Evolutionary conservation across 192 early-diverging fungal species (phyloP).

Genomic region (Lobulomyces angularis): DNA sequence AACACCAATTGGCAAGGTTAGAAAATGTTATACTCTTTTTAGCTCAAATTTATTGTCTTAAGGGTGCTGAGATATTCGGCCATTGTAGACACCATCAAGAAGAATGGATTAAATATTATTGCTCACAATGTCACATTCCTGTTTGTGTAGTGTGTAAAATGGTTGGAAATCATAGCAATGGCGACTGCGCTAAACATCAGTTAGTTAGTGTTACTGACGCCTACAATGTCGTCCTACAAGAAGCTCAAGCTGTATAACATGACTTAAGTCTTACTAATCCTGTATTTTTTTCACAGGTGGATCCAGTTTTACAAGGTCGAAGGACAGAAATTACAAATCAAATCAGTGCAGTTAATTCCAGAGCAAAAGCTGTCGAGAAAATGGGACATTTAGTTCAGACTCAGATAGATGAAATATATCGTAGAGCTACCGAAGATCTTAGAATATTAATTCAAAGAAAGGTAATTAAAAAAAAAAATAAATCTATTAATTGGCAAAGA

Average conservation of each 20-base stretch:
- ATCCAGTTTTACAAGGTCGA: constrained; percentile 31
- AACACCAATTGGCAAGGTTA: constrained; percentile 36
- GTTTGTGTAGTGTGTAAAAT: constrained; percentile 54
- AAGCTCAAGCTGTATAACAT: constrained; percentile 28
- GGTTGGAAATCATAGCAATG: constrained; percentile 46
- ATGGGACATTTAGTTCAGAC: constrained; percentile 29
- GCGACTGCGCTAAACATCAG: constrained; percentile 43
- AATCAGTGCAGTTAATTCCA: constrained; percentile 29
- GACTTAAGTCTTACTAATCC: neutral
- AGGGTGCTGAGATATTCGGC: constrained; percentile 46
- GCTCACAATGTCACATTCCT: constrained; percentile 48
- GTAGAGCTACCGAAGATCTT: constrained; percentile 30
- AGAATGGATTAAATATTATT: constrained; percentile 47
- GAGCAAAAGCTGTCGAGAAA: constrained; percentile 39
- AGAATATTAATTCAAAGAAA: constrained; percentile 28
- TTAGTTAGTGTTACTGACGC: constrained; percentile 42
- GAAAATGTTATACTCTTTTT: neutral
- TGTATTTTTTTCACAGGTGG: constrained; percentile 14
- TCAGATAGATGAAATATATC: constrained; percentile 42
- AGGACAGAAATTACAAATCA: constrained; percentile 39
- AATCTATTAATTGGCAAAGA: constrained; percentile 12
- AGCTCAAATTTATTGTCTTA: constrained; percentile 1
- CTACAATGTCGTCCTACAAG: constrained; percentile 37
- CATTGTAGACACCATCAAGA: constrained; percentile 42
- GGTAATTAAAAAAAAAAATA: constrained; percentile 11